Base-by-base conservation (phyloP, 305 asterid species). In the Fraxinus platypoda region DNA sequence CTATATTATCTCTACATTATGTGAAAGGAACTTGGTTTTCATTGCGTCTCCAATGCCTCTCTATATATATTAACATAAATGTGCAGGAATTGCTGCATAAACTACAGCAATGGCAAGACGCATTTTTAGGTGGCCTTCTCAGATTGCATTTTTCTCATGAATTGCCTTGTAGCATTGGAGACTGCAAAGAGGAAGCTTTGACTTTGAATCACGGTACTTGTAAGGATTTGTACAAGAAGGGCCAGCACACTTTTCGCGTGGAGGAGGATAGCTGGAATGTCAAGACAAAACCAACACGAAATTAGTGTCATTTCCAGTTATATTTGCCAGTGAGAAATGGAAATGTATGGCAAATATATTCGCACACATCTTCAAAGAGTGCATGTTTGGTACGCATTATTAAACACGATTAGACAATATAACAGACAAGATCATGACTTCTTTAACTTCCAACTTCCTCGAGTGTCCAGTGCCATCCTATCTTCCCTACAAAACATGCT, bases 161-260 rank as follows among this genome's bases (percentile, higher is more conserved):
- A 96, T 88, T 19, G 95, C 98, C 89, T 93, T 93, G 91, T 93
- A 96, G 92, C 98, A 96, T 73, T 89, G 89, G 74, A 96, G 97
- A 82, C 99, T 94, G 92, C 99, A 96, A 17, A 96, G 98, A 71
- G 99, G 99, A 81, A 94, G 93, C 87, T 89, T 94, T 25, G 95
- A 87, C 90, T 92, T 96, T 52, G 99, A 94, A 85, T 94, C 99
- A 0, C 99, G 97, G 83, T 96, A 96, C 88, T 88, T 96, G 91
- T 92, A 96, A 21, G 94, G 84, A 83, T 96, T 94, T 82, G 83
- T 79, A 77, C 99, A 96, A 6, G 89, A 87, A 12, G 99, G 99
- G 30, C 95, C 98, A 35, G 95, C 98, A 75, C 99, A 96, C 86
- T 89, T 89, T 86, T 94, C 98, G 2, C 98, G 92, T 1, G 97